Base-by-base conservation (phyloP, 2,329 filamentous ascomycete species). In the Sclerotinia borealis region DNA sequence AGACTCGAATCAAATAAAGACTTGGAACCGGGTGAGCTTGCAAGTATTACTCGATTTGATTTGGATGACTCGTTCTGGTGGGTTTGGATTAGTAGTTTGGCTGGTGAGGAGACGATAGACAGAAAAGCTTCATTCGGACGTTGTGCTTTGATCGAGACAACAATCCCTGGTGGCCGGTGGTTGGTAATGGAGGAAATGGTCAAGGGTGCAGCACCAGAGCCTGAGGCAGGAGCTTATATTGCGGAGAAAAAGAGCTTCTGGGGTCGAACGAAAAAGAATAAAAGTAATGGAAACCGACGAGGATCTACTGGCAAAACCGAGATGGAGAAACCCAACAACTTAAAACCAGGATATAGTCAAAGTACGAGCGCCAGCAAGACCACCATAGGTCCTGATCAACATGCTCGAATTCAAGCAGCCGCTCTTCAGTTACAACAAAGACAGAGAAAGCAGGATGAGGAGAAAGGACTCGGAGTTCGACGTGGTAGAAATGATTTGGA, bases 11-110 rank as follows among this genome's bases (percentile, higher is more conserved):
- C 82, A 17, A 86, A 90, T 61, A 77, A 77, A 29, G 80, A 85
- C 47, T 80, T 97, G 0, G 92, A 97, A 68, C 95, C 93, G 0
- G 95, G 92, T 59, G 95, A 99, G 80, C 82, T 99, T 63, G 95
- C 95, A 36, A 98, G 92, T 74, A 96, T 99, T 72, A 90, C 85
- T 29, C 84, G 84, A 43, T 85, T 98, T 63, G 88, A 95, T 67
- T 81, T 99, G 6, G 95, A 99, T 71, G 93, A 98, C 75, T 89
- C 92, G 1, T 99, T 99, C 76, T 99, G 95, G 95, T 98, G 95
- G 93, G 95, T 98, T 4, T 99, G 95, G 95, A 98, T 99, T 83
- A 96, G 87, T 70, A 98, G 93, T 80, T 79, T 99, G 72, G 92
- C 93, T 1, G 90, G 87, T 0, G 95, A 99, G 72, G 95, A 99